phyloP scores from a whole-genome alignment of 345 rosid genomes.

The Populus davidiana region DNA sequence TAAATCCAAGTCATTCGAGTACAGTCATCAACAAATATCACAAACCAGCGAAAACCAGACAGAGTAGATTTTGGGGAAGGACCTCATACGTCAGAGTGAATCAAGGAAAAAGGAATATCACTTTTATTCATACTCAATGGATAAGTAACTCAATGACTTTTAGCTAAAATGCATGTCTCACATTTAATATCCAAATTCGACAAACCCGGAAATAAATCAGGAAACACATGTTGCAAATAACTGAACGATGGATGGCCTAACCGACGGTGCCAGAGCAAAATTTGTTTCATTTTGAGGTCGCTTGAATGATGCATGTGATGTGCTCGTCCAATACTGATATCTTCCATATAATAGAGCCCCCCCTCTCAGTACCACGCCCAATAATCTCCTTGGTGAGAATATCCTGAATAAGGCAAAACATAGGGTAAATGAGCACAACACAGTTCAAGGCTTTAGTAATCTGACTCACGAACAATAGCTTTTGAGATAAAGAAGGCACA shows the following conservation, averaged over 20 bases:
- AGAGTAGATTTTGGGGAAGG: neutral
- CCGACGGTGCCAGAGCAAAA: neutral
- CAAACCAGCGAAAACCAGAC: neutral
- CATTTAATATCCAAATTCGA: neutral
- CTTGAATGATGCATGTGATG: neutral
- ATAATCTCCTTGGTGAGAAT: too few species aligned
- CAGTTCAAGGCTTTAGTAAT: too few species aligned
- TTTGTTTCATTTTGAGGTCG: neutral
- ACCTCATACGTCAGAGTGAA: neutral
- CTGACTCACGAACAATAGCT: too few species aligned
- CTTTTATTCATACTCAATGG: neutral
- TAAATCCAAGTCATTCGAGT: conserved; percentile 1
- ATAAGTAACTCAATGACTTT: neutral
- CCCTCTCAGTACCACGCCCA: too few species aligned
- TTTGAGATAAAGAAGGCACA: too few species aligned
- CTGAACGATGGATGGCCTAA: neutral
- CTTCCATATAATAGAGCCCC: conserved; percentile 6
- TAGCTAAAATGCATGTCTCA: conserved; percentile 6
- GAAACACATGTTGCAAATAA: neutral
- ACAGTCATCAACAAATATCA: conserved; percentile 1
- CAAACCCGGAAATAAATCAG: neutral
- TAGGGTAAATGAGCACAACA: too few species aligned
- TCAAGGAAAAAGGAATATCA: neutral
- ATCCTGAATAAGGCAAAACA: too few species aligned
- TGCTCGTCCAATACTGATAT: neutral